phyloP scores from a whole-genome alignment of 805 yeast species.

The Spathaspora boniae region DNA sequence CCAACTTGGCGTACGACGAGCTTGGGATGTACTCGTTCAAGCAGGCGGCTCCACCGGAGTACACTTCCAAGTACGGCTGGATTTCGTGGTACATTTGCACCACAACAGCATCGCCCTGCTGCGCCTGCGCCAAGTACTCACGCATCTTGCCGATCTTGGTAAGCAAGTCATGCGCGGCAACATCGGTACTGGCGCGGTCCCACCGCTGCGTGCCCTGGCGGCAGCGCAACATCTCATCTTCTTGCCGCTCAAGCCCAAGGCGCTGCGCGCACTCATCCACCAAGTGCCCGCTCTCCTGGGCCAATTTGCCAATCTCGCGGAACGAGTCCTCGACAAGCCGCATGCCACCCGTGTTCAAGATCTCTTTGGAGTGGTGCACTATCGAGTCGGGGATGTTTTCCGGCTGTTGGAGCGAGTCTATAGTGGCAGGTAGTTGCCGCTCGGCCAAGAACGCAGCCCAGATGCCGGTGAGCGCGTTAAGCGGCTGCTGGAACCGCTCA shows the following conservation, averaged over 20 bases:
- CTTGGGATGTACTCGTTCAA: conserved; percentile 38
- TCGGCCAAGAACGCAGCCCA: conserved; percentile 44
- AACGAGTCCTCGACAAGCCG: conserved; percentile 38
- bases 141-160: conserved; percentile 43
- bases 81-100: conserved; percentile 45
- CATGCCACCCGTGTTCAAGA: conserved; percentile 53
- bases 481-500: conserved; percentile 43
- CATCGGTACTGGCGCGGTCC: conserved; percentile 47
- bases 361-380: conserved; percentile 51
- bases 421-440: conserved; percentile 54
- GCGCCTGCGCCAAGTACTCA: conserved; percentile 53
- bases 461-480: conserved; percentile 43
- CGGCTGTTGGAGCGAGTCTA: conserved; percentile 60
- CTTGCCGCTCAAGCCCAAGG: conserved; percentile 48
- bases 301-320: conserved; percentile 43
- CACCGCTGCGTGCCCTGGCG: conserved; percentile 54
- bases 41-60: conserved; percentile 36
- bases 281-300: conserved; percentile 37
- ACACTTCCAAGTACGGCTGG: conserved; percentile 42
- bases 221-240: conserved; percentile 50
- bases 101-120: conserved; percentile 57
- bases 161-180: conserved; percentile 38
- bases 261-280: conserved; percentile 45
- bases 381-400: conserved; percentile 56
- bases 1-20: conserved; percentile 31